Percentiles rank a stretch among this genome's conserved stretches.
Conservation (phyloP, 2,329 filamentous ascomycete species). For the Nemania serpens region DNA sequence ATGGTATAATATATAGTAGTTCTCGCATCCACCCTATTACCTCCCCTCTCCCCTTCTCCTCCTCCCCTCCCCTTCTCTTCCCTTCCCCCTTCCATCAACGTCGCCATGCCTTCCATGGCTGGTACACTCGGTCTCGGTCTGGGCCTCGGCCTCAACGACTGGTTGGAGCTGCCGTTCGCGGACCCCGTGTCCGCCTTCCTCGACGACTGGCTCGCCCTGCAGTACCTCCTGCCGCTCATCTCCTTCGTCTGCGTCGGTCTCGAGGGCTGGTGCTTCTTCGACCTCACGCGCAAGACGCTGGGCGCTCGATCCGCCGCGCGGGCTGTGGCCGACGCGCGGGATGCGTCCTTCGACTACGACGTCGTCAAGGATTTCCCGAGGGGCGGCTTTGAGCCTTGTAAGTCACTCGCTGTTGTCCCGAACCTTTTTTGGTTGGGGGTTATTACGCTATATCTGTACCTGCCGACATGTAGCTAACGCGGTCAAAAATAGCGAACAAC, state of each 20-base stretch:
- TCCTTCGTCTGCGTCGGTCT: constrained; percentile 33
- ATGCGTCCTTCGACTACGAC: constrained; percentile 27
- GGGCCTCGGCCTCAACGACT: not conserved
- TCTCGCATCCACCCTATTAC: not conserved
- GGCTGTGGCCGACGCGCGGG: constrained; percentile 25
- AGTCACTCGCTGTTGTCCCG: too few relatives aligned
- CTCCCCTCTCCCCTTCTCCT: not conserved
- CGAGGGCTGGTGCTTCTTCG: constrained; percentile 32
- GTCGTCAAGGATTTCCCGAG: constrained; percentile 29
- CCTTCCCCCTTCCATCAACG: constrained; percentile 4
- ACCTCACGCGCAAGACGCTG: constrained; percentile 32
- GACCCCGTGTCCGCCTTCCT: constrained; percentile 20
- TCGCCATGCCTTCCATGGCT: constrained; percentile 30
- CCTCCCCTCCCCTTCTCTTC: not conserved
- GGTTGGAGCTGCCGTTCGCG: constrained; percentile 18
- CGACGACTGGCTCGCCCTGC: constrained; percentile 27
- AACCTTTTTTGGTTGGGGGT: not conserved
- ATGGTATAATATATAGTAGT: too few relatives aligned
- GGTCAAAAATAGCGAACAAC: constrained; percentile 23
- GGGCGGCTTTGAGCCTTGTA: constrained; percentile 31
- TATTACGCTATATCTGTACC: not conserved
- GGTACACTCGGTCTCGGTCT: constrained; percentile 21
- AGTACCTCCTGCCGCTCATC: constrained; percentile 29
- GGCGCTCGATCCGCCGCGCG: constrained; percentile 27
- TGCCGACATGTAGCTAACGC: constrained; percentile 10